Evolutionary conservation across 352 stramenopile genomes (phyloP).

Genomic region (Phytophthora europaea): DNA sequence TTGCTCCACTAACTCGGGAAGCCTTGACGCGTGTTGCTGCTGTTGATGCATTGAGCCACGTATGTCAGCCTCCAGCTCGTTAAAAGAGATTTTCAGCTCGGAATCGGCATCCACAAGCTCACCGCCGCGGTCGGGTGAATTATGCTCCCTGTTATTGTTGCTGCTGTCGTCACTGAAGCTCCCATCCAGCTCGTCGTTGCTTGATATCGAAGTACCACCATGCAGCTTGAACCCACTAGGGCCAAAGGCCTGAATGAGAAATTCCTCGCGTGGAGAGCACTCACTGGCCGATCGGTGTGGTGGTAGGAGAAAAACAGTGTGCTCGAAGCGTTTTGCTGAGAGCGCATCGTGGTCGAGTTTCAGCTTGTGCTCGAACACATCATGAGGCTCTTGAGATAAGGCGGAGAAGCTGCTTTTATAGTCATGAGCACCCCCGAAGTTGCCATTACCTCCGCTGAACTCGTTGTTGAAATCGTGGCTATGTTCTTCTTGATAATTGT

Average conservation of each 20-base stretch:
- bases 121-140: conserved; percentile 11
- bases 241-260: conserved; percentile 77
- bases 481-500: conserved; percentile 40
- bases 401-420: conserved; percentile 24
- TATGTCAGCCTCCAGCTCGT: conserved; percentile 47
- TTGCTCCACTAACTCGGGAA: conserved; percentile 36
- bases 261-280: conserved; percentile 75
- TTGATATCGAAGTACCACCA: conserved; percentile 28
- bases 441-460: conserved; percentile 7
- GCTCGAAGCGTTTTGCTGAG: conserved; percentile 28
- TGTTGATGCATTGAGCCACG: conserved; percentile 42
- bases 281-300: conserved; percentile 38
- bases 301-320: conserved; percentile 35
- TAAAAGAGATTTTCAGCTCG: conserved; percentile 53
- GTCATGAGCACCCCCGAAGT: conserved; percentile 15
- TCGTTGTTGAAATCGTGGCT: conserved; percentile 31
- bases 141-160: conserved; percentile 42
- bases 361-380: conserved; percentile 28
- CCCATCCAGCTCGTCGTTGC: conserved; percentile 39
- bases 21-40: conserved; percentile 30
- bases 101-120: conserved; percentile 35
- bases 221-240: conserved; percentile 65
- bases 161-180: conserved; percentile 38
- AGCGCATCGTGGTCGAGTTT: conserved; percentile 32
- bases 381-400: conserved; percentile 26